A percentile compares a stretch with the other conserved stretches of the same genome.
phyloP scores from a whole-genome alignment of 2,329 filamentous ascomycete genomes.

The Reticulascus tulasneorum region DNA sequence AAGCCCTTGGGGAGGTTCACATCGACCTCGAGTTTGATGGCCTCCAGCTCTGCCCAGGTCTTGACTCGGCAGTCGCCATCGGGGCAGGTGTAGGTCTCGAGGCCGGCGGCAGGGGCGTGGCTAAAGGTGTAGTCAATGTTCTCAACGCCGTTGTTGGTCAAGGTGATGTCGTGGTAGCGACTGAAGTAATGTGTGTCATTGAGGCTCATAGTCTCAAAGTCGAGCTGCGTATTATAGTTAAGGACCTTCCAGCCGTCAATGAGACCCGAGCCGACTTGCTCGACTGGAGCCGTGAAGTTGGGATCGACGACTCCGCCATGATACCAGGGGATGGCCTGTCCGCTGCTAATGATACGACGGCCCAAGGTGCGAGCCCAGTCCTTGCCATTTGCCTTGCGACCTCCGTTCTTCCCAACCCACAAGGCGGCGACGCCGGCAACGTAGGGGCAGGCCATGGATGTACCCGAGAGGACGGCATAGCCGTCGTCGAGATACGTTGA shows the following conservation, averaged over 20 bases:
- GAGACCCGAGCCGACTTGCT: slow-evolving; percentile 41
- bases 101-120: slow-evolving; percentile 30
- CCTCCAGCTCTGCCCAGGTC: not conserved
- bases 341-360: slow-evolving; percentile 25
- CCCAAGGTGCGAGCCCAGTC: slow-evolving; percentile 21
- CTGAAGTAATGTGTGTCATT: slow-evolving; percentile 43
- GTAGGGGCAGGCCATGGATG: slow-evolving; percentile 43
- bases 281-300: slow-evolving; percentile 24
- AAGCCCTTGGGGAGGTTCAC: slow-evolving; percentile 17
- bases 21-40: slow-evolving; percentile 13
- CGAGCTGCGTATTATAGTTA: slow-evolving; percentile 31
- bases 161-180: slow-evolving; percentile 22
- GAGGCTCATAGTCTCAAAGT: slow-evolving; percentile 39
- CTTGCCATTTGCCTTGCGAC: slow-evolving; percentile 23
- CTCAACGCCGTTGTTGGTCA: slow-evolving; percentile 31
- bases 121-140: slow-evolving; percentile 27
- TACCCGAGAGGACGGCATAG: slow-evolving; percentile 38
- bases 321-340: slow-evolving; percentile 20
- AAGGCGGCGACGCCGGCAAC: slow-evolving; percentile 36
- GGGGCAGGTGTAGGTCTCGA: slow-evolving; percentile 29
- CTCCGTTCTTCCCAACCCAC: slow-evolving; percentile 26
- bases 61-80: slow-evolving; percentile 1
- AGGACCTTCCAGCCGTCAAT: slow-evolving; percentile 41
- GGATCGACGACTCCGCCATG: slow-evolving; percentile 16
- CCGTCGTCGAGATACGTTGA: slow-evolving; percentile 36